Percentiles rank a stretch among this genome's conserved stretches.
phyloP scores from a whole-genome alignment of 345 rosid species.

The Microcos paniculata region DNA sequence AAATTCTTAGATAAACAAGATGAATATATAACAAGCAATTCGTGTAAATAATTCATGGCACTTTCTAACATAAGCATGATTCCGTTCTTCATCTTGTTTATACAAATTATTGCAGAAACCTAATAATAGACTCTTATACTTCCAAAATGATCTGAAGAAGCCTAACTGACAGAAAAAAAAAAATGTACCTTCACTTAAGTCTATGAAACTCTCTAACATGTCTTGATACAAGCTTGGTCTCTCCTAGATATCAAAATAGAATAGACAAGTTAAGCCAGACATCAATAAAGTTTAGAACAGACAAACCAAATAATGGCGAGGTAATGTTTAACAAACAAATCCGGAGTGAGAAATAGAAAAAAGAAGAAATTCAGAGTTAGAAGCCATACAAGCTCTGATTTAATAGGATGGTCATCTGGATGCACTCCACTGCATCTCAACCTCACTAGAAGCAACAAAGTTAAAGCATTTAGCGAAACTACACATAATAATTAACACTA shows the following conservation, averaged over 20 bases:
- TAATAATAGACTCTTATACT: neutral
- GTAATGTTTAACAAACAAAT: neutral
- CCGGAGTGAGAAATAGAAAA: neutral
- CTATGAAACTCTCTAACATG: constrained; percentile 52
- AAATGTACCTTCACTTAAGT: constrained; percentile 67
- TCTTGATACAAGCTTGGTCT: constrained; percentile 66
- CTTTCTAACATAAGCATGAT: constrained; percentile 41
- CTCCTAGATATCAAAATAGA: constrained; percentile 48
- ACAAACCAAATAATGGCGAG: neutral
- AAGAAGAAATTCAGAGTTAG: neutral
- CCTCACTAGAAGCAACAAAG: constrained; percentile 56
- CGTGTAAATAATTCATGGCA: neutral
- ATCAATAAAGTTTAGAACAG: neutral
- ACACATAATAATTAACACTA: neutral
- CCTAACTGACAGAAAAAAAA: neutral
- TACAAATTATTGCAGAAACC: neutral
- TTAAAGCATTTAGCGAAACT: constrained; percentile 4
- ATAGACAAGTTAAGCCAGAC: neutral
- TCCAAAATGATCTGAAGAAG: neutral
- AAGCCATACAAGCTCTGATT: constrained; percentile 78
- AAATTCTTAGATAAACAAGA: constrained; percentile 12
- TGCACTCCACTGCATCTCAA: constrained; percentile 75
- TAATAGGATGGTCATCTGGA: constrained; percentile 82
- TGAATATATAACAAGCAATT: constrained; percentile 14
- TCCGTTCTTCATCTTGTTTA: no score